phyloP scores from a whole-genome alignment of 2,329 filamentous ascomycete genomes.

The Neopestalotiopsis clavispora region DNA sequence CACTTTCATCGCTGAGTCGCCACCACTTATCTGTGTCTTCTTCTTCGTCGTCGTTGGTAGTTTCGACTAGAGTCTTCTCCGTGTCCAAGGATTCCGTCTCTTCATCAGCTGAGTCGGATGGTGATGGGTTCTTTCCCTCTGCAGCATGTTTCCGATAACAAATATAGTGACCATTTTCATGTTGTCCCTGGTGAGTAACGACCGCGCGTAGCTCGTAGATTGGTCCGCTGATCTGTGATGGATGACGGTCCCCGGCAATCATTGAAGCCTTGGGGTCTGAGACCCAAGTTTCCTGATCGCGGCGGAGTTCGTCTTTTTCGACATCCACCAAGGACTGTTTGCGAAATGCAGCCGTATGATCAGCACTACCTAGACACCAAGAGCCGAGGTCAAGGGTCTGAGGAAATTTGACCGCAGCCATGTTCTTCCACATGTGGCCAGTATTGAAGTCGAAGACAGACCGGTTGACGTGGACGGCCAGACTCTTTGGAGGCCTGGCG shows the following conservation, averaged over 20 bases:
- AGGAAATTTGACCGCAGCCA: slow-evolving; percentile 79
- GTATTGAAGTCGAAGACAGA: slow-evolving; percentile 88
- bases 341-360: slow-evolving; percentile 21
- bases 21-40: slow-evolving; percentile 69
- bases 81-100: slow-evolving; percentile 21
- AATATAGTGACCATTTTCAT: slow-evolving; percentile 96
- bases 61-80: slow-evolving; percentile 26
- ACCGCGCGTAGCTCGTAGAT: slow-evolving; percentile 83
- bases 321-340: slow-evolving; percentile 26
- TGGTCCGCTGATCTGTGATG: slow-evolving; percentile 59
- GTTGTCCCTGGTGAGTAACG: slow-evolving; percentile 85
- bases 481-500: slow-evolving; percentile 77
- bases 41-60: slow-evolving; percentile 14
- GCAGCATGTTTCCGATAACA: slow-evolving; percentile 78
- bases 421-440: slow-evolving; percentile 82
- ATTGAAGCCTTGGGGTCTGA: slow-evolving; percentile 74
- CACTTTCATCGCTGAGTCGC: slow-evolving; percentile 87
- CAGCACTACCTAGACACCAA: slow-evolving; percentile 79
- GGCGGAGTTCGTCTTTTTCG: slow-evolving; percentile 29
- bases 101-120: slow-evolving; percentile 20
- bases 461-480: slow-evolving; percentile 88
- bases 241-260: slow-evolving; percentile 61
- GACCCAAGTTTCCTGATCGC: slow-evolving; percentile 69
- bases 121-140: slow-evolving; percentile 14
- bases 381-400: slow-evolving; percentile 73